Percentiles rank a stretch among this genome's conserved stretches.
Evolutionary conservation across 352 stramenopile species (phyloP).

Genomic region (Pelagophyceae sp.): DNA sequence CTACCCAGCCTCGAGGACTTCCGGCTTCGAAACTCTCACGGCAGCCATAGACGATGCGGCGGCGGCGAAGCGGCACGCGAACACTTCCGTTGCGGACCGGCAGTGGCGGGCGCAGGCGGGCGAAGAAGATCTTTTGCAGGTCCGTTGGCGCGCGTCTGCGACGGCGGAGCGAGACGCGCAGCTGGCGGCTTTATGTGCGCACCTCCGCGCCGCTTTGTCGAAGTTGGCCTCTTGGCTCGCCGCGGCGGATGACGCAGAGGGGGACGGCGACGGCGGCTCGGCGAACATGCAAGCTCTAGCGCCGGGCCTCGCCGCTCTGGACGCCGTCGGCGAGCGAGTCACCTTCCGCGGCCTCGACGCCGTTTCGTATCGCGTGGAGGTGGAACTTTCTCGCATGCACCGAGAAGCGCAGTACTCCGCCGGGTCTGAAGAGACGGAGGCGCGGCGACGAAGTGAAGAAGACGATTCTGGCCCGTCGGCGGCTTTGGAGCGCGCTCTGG

Average conservation of each 20-base stretch:
- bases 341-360: conserved; percentile 2
- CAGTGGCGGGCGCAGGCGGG: not conserved
- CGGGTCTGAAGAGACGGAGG: not conserved
- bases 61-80: not conserved
- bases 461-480: not conserved
- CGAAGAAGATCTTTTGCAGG: not conserved
- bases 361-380: not conserved
- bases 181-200: not conserved
- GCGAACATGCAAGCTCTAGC: not conserved
- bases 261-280: not conserved
- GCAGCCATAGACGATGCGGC: not conserved
- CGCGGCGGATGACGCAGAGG: not conserved
- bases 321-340: not conserved
- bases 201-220: not conserved
- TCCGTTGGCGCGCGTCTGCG: not conserved
- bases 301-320: conserved; percentile 5
- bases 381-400: not conserved
- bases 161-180: not conserved
- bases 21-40: not conserved
- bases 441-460: too few relatives aligned
- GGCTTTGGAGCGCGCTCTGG: not conserved
- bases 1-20: not conserved
- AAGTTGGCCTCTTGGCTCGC: not conserved
- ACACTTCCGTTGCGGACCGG: not conserved
- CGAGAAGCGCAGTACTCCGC: not conserved